A percentile compares a stretch with the other conserved stretches of the same genome.
Conservation (phyloP, 2,329 filamentous ascomycete species). For the Xylariaceae sp. region DNA sequence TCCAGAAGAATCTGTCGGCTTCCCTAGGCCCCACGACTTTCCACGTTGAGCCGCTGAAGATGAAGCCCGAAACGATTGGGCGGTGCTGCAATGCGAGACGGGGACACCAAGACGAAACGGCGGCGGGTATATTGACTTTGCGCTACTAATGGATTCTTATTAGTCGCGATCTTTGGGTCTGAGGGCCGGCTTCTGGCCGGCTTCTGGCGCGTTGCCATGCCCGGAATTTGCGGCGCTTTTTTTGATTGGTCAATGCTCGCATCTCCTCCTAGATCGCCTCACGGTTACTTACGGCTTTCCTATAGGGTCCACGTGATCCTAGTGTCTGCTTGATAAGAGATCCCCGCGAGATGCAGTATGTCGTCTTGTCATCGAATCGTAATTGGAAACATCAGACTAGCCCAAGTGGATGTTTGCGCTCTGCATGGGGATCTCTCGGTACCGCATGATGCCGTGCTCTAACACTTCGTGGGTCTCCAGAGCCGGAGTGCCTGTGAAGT, state of each 20-base stretch:
- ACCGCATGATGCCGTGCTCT: slow-evolving; percentile 31
- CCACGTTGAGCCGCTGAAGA: slow-evolving; percentile 24
- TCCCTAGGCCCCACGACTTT: slow-evolving; percentile 20
- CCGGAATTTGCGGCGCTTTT: slow-evolving; percentile 26
- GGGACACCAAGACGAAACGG: slow-evolving; percentile 8
- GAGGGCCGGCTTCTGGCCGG: too few relatives aligned
- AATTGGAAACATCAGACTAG: slow-evolving; percentile 33
- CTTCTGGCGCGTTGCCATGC: slow-evolving; percentile 12
- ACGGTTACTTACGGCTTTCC: slow-evolving; percentile 43
- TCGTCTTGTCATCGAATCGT: slow-evolving; percentile 38
- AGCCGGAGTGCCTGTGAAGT: slow-evolving; percentile 2
- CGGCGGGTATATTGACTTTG: not conserved
- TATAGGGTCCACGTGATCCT: slow-evolving; percentile 38
- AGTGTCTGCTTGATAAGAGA: slow-evolving; percentile 35
- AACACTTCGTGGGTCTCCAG: slow-evolving; percentile 10
- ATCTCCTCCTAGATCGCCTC: slow-evolving; percentile 12
- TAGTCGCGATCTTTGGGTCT: slow-evolving; percentile 1
- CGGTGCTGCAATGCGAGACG: slow-evolving; percentile 9
- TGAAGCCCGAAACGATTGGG: slow-evolving; percentile 8
- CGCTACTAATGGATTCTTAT: slow-evolving; percentile 14
- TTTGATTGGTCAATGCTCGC: slow-evolving; percentile 40
- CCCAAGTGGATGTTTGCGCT: slow-evolving; percentile 29
- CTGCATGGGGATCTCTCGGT: slow-evolving; percentile 23
- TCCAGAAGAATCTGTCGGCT: not conserved
- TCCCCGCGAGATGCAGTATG: slow-evolving; percentile 29